Percentiles rank a stretch among this genome's conserved stretches.
These are phyloP conservation scores for Alternaria sp. DNA, from an alignment of 2,329 filamentous ascomycete genomes.

Conservation along the genomic window DNA sequence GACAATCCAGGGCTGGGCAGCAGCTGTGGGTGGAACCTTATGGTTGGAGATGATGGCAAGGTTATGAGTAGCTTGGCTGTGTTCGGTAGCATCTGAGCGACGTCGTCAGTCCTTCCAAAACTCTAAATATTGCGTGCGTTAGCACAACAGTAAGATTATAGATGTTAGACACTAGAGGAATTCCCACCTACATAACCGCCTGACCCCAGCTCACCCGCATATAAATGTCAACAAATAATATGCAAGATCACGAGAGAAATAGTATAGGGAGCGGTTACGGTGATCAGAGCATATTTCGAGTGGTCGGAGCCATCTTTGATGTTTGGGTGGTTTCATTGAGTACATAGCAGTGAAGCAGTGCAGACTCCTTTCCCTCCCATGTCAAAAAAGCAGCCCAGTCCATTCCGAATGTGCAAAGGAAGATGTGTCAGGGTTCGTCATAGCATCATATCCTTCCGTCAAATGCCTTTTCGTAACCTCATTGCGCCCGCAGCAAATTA, in stretches of 20 bases:
- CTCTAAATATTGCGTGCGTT: conserved; percentile 14
- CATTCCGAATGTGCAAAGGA: conserved; percentile 45
- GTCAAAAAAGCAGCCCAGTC: conserved; percentile 43
- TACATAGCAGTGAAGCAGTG: conserved; percentile 42
- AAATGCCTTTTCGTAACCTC: conserved; percentile 44
- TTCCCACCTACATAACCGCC: not conserved
- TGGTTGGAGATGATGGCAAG: conserved; percentile 65
- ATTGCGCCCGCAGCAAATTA: conserved; percentile 38
- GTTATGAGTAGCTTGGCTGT: conserved; percentile 66
- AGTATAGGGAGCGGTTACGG: not conserved
- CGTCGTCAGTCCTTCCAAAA: not conserved
- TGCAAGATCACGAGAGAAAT: not conserved
- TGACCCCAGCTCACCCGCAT: not conserved
- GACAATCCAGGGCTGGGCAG: conserved; percentile 71
- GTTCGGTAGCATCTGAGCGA: conserved; percentile 57
- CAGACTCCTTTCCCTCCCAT: conserved; percentile 41
- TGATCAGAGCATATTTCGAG: conserved; percentile 17
- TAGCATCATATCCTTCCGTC: conserved; percentile 40
- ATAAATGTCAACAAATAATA: not conserved
- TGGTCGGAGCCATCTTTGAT: conserved; percentile 42
- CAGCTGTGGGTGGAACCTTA: conserved; percentile 69
- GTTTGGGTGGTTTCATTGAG: conserved; percentile 45
- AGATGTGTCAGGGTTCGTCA: conserved; percentile 38
- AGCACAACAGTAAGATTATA: not conserved
- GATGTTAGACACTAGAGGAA: not conserved